These are phyloP conservation scores for Lizonia empirigonia DNA, from an alignment of 2,329 filamentous ascomycete genomes.

Conservation along the genomic window DNA sequence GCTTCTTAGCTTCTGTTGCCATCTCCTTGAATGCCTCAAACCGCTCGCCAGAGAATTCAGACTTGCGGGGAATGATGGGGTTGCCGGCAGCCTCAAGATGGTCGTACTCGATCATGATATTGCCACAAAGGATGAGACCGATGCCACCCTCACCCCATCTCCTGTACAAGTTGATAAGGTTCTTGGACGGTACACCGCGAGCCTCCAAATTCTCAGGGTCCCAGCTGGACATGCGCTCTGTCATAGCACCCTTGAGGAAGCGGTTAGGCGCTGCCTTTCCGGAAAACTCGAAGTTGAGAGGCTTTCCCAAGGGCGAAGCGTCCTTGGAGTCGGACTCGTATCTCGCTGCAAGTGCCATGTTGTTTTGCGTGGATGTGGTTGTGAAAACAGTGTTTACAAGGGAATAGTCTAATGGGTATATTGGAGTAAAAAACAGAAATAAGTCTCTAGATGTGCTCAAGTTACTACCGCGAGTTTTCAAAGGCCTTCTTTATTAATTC, in stretches of 20 bases:
- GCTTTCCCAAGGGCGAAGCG: conserved; percentile 49
- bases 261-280: conserved; percentile 65
- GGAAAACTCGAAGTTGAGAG: conserved; percentile 55
- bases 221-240: conserved; percentile 67
- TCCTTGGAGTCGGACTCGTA: conserved; percentile 51
- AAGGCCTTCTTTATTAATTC: not conserved
- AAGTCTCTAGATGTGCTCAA: too few species aligned
- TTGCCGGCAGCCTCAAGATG: conserved; percentile 59
- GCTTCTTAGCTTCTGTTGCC: conserved; percentile 60
- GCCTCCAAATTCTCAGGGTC: conserved; percentile 57
- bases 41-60: conserved; percentile 59
- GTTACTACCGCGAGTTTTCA: not conserved
- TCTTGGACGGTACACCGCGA: conserved; percentile 60
- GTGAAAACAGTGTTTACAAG: not conserved
- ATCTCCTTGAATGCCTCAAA: conserved; percentile 66
- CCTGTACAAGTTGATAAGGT: conserved; percentile 60
- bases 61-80: conserved; percentile 65
- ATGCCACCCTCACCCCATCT: conserved; percentile 59
- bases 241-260: conserved; percentile 72
- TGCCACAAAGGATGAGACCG: conserved; percentile 64
- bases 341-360: conserved; percentile 46
- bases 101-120: conserved; percentile 69
- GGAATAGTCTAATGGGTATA: conserved; percentile 3
- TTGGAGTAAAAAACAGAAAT: not conserved
- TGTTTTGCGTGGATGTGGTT: conserved; percentile 7